Evolutionary conservation across 345 rosid genomes (phyloP), one percentile per base, ranked within the genome.

Genomic region (Populus alba): DNA sequence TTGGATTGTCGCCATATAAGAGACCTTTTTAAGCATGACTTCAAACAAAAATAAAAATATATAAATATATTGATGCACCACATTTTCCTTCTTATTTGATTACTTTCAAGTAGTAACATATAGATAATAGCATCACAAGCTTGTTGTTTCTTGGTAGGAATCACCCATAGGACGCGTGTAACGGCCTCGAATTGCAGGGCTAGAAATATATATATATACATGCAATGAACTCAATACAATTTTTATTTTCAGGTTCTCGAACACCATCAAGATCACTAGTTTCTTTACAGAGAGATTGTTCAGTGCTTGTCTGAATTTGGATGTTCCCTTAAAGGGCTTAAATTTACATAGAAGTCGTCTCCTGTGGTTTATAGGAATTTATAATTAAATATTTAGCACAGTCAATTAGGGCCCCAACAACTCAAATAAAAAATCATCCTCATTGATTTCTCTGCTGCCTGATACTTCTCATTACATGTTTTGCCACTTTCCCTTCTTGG

Each of bases 341-440:
- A 53, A 57, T 57, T 57, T n/a, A 57, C 25, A 9, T 57, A 1
- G 27, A n/a, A 22, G 5, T n/a, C 62, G 3, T n/a, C 25, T 57
- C 62, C 62, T 57, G 12, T 2, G 27, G 62, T 57, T 8, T 57
- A 57, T 57, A 57, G 13, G 4, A 25, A 2, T 57, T n/a, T n/a
- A 8, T 57, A 57, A 2, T 57, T 57, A 23, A 20, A 53, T 53
- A 53, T 7, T 18, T 7, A 2, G 27, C 8, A 8, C 25, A 57
- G 35, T 77, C 68, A 77, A 62, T 72, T 45, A 31, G 74, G 78
- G 22, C 83, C 82, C 81, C 85, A 82, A 65, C 78, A 82, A 57
- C 80, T 85, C 70, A 85, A 38, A 78, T 80, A 77, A 31, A 82
- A 23, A 4, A 82, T 71, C 78, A 77, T 77, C 74, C 70, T 77